A percentile compares a stretch with the other conserved stretches of the same genome.
Evolutionary conservation across 768 basidiomycete genomes (phyloP).

Genomic region (Clavaria fumosa): DNA sequence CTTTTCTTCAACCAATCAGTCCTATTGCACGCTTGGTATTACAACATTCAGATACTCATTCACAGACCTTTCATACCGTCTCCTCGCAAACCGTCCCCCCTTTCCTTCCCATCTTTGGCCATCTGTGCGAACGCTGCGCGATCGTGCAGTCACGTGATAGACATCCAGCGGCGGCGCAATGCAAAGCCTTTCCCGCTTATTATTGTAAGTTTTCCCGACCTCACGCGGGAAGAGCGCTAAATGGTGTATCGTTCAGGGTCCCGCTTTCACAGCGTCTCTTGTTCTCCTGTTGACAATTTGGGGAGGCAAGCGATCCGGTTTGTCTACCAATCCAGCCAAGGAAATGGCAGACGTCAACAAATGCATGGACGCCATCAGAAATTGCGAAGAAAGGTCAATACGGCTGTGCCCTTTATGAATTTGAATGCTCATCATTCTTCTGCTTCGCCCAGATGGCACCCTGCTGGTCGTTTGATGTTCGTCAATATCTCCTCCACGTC

Average conservation of each 20-base stretch:
- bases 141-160: slow-evolving; percentile 66
- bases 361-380: slow-evolving; percentile 38
- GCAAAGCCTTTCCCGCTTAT: slow-evolving; percentile 20
- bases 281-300: slow-evolving; percentile 53
- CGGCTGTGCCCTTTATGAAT: neutral
- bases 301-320: slow-evolving; percentile 37
- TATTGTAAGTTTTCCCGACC: slow-evolving; percentile 16
- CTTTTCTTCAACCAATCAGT: slow-evolving; percentile 48
- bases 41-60: slow-evolving; percentile 55
- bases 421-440: neutral
- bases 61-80: slow-evolving; percentile 69
- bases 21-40: slow-evolving; percentile 30
- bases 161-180: slow-evolving; percentile 32
- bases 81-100: slow-evolving; percentile 28
- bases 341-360: slow-evolving; percentile 47
- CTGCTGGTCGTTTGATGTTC: slow-evolving; percentile 27
- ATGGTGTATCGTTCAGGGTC: slow-evolving; percentile 12
- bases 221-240: neutral
- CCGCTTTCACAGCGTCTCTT: slow-evolving; percentile 27
- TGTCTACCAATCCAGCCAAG: slow-evolving; percentile 28
- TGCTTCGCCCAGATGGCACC: slow-evolving; percentile 21
- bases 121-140: slow-evolving; percentile 73
- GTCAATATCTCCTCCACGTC: slow-evolving; percentile 4
- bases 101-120: slow-evolving; percentile 51
- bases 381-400: slow-evolving; percentile 25